These are phyloP conservation scores for Durio zibethinus DNA, from an alignment of 345 rosid species.

Conservation along the genomic window DNA sequence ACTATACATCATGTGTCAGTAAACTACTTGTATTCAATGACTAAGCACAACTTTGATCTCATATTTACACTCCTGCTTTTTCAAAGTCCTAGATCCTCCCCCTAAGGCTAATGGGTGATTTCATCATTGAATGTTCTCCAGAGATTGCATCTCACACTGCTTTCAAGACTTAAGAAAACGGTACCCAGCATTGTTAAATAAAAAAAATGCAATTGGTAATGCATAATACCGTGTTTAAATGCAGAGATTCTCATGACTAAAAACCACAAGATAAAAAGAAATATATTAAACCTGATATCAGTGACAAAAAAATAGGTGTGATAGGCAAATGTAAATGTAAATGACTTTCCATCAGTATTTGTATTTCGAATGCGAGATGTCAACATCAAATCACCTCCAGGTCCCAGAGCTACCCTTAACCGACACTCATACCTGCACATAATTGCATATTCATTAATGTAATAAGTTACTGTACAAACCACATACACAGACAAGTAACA, in stretches of 20 bases:
- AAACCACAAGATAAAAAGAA: background rate
- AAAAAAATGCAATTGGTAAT: background rate
- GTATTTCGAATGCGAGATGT: conserved; percentile 73
- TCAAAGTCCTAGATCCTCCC: background rate
- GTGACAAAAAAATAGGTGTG: conserved; percentile 86
- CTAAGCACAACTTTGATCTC: background rate
- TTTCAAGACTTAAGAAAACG: background rate
- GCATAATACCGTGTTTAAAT: background rate
- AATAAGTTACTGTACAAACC: background rate
- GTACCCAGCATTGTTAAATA: background rate
- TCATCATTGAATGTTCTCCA: background rate
- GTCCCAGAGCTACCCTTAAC: conserved; percentile 58
- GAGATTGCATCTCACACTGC: background rate
- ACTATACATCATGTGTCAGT: background rate
- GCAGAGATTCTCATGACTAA: background rate
- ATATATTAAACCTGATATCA: conserved; percentile 64
- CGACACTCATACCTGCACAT: conserved; percentile 70
- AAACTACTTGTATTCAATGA: background rate
- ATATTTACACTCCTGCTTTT: background rate
- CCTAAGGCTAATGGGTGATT: background rate
- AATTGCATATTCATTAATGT: background rate
- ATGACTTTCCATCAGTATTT: conserved; percentile 57
- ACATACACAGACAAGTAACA: background rate
- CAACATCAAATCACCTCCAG: conserved; percentile 63
- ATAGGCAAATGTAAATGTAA: conserved; percentile 76